Percentiles rank a stretch among this genome's conserved stretches.
Evolutionary conservation across 2,329 filamentous ascomycete genomes (phyloP).

Genomic region (Proliferodiscus dingleyae): DNA sequence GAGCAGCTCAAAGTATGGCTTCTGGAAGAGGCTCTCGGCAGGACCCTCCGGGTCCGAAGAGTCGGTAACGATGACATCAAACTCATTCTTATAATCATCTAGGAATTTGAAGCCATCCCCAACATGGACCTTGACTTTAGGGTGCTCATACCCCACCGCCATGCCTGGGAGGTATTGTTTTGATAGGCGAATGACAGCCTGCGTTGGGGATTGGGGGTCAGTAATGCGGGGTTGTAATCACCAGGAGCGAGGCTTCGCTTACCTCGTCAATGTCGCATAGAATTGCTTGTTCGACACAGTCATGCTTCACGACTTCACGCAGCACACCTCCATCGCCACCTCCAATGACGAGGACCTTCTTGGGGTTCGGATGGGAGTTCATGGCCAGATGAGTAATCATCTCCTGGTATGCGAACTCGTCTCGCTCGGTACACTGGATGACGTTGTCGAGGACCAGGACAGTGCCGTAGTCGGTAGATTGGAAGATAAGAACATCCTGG

Average conservation of each 20-base stretch:
- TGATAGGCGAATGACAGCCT: constrained; percentile 94
- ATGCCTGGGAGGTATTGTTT: constrained; percentile 97
- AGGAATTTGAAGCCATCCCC: constrained; percentile 99
- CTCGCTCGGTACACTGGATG: constrained; percentile 96
- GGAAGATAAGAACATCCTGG: constrained; percentile 98
- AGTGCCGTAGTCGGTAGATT: constrained; percentile 94
- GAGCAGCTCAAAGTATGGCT: constrained; percentile 96
- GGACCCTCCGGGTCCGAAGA: constrained; percentile 96
- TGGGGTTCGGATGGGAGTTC: constrained; percentile 96
- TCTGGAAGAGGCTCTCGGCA: constrained; percentile 94
- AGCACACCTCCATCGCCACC: constrained; percentile 96
- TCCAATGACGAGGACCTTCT: constrained; percentile 97
- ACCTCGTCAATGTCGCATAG: constrained; percentile 98
- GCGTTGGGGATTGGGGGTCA: constrained; percentile 15
- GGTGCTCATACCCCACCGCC: constrained; percentile 88
- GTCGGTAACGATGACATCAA: constrained; percentile 99
- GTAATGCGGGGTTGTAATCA: constrained; percentile 8
- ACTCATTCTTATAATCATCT: constrained; percentile 90
- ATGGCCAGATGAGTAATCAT: constrained; percentile 99
- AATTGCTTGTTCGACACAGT: constrained; percentile 89
- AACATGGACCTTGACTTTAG: constrained; percentile 86
- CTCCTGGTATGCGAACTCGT: constrained; percentile 99
- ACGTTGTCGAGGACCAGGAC: constrained; percentile 98
- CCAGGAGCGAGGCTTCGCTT: constrained; percentile 17
- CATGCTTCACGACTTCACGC: constrained; percentile 98